Base-by-base conservation (phyloP, 495 filamentous ascomycete species). In the Aspergillus conjunctus region DNA sequence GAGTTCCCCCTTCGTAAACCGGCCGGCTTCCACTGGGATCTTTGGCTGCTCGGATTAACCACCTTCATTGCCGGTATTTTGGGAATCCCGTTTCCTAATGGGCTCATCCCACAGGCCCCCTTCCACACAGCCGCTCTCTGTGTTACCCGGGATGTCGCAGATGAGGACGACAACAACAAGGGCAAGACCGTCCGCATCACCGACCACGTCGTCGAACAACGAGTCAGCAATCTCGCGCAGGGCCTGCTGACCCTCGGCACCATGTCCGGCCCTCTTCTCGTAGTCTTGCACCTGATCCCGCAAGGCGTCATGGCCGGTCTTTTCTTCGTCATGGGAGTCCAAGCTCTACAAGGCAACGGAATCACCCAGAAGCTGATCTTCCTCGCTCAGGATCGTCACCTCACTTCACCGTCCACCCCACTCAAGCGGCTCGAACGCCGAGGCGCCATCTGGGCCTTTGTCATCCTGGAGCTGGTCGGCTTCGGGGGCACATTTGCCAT, bases 21-120 rank as follows among this genome's bases (percentile, higher is more conserved):
- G 7, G 91, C 92, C 33, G 93, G 93, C 10, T 97, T 97, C 71
- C 93, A 97, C 78, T 97, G 92, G 92, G 93, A 97, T 66, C 70
- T 97, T 51, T 97, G 94, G 81, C 85, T 97, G 30, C 86, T 97
- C 1, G 93, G 93, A 14, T 76, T 92, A 12, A 97, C 93, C 4
- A 96, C 93, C 0, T 89, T 88, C 55, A 73, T 97, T 17, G 88
- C 88, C 15, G 93, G 93, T 7, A 75, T 98, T 9, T 78, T 97
- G 20, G 93, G 93, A 4, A 83, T 98, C 31, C 93, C 93, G 15
- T 89, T 93, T 62, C 93, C 93, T 30, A 97, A 97, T 68, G 93
- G 93, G 6, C 87, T 98, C 22, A 91, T 94, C 66, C 91, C 91
- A 0, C 93, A 98, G 74, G 93, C 92, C 0, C 93, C 93, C 4